Evolutionary conservation across 2,329 filamentous ascomycete species (phyloP), one percentile per base, ranked within the genome.

Genomic region (Sporothrix brunneoviolacea): DNA sequence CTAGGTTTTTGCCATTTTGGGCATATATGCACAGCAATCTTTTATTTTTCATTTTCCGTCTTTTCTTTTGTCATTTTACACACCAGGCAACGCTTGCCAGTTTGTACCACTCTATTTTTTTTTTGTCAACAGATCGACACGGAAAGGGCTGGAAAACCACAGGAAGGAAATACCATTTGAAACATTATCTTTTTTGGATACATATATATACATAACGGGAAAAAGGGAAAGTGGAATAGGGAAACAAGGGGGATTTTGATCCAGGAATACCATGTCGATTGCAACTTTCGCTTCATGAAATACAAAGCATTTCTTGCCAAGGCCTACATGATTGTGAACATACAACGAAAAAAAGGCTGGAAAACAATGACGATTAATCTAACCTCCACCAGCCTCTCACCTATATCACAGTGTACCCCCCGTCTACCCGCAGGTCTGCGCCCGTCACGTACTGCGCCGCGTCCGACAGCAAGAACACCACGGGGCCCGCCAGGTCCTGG

Each of bases 401-500:
- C 58, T 78, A 89, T 52, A 84, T 89, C 55, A 88, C 71, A n/a
- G 87, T 90, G 70, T 91, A 94, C n/a, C 88, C 88, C 53, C 89
- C 89, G 59, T 94, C 89, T 33, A 94, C 88, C 24, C 88, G 77
- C 58, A 93, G 73, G 59, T 93, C 87, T 1, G 86, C 85, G 4
- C 88, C 83, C 35, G 71, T 70, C 57, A 88, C 82, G 66, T 91
- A 91, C 44, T 73, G 74, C 46, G 81, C 82, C 3, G 89, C 88
- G 61, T 93, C 88, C 53, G 85, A 91, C 36, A 89, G 79, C 52
- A 95, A 71, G 73, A 91, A 95, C 15, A 88, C 85, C 24, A 95
- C 90, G 5, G 91, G 88, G 2, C 91, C 91, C 86, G 95, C 95
- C 51, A 97, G 76, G 62, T 97, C 91, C 65, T 91, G 83, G 1